phyloP scores from a whole-genome alignment of 306 rosid genomes.

The Myrica gale region DNA sequence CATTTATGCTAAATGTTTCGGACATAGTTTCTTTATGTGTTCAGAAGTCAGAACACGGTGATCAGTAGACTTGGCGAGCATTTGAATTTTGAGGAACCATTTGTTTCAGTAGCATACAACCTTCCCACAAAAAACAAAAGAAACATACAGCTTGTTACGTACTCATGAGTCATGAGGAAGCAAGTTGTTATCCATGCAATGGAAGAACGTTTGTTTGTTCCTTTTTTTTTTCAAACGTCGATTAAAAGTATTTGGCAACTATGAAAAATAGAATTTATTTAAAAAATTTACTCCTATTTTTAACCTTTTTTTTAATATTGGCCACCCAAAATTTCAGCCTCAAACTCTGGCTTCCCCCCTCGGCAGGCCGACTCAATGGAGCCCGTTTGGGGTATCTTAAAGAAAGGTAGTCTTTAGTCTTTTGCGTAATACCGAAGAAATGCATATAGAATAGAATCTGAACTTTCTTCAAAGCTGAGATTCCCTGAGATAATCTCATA shows the following conservation, averaged over 20 bases:
- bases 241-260: not conserved
- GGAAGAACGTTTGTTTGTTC: no score
- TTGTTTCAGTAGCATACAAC: not conserved
- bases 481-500: not conserved
- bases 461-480: slow-evolving; percentile 35
- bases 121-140: no score
- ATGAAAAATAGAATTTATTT: no score
- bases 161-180: no score
- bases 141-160: no score
- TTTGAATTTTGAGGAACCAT: not conserved
- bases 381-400: not conserved
- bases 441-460: slow-evolving; percentile 21
- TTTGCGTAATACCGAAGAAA: slow-evolving; percentile 38
- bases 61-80: not conserved
- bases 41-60: not conserved
- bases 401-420: not conserved
- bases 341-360: no score
- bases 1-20: not conserved
- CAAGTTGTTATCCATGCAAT: no score
- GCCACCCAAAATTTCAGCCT: no score
- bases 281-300: no score
- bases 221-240: not conserved
- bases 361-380: no score
- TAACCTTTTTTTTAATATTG: no score
- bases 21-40: not conserved